Base-by-base conservation (phyloP, 169 alveolate species). In the Cryptosporidium sp. region DNA sequence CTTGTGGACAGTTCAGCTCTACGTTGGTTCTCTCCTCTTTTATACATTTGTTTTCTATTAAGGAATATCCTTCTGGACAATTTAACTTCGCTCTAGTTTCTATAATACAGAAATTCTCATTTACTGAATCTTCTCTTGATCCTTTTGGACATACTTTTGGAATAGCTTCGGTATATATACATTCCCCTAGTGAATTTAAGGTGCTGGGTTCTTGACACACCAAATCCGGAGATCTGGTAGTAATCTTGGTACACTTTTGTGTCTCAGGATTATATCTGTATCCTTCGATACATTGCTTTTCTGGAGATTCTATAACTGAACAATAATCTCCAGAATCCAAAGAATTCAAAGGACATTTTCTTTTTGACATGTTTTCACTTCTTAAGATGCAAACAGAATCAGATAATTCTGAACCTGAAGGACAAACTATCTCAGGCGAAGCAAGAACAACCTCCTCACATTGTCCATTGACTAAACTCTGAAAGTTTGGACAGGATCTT, bases 211-310 rank as follows among this genome's bases (percentile, higher is more conserved):
- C 80, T 12, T 50, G 23, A 62, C 87, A 80, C n/a, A 48, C 21
- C 14, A 41, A 7, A 29, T 80, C 87, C 7, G 87, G 75, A 29
- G 87, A 61, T 80, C 87, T 80, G 1, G 73, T 31, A 21, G 55
- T 43, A 10, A 65, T 41, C 2, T 62, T 80, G 0, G 65, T 80
- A 26, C 87, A 80, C 14, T 80, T 80, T 65, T 65, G 74, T 39
- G 62, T 80, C 37, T 65, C 51, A 14, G 16, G 16, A 45, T 80
- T 39, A 21, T 23, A 43, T 12, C 14, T 41, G 68, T 80, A 80
- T 39, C 87, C 87, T 26, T 80, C 87, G 2, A 80, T 29, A 80
- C 87, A 80, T 9, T 80, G 61, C 51, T 43, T 80, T 80, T 62
- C 75, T 4, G 87, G 87, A n/a, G 87, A 29, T 23, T 80, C 87